Conservation (phyloP, 129 eudicot species). For the Helichrysum umbraculigerum region DNA sequence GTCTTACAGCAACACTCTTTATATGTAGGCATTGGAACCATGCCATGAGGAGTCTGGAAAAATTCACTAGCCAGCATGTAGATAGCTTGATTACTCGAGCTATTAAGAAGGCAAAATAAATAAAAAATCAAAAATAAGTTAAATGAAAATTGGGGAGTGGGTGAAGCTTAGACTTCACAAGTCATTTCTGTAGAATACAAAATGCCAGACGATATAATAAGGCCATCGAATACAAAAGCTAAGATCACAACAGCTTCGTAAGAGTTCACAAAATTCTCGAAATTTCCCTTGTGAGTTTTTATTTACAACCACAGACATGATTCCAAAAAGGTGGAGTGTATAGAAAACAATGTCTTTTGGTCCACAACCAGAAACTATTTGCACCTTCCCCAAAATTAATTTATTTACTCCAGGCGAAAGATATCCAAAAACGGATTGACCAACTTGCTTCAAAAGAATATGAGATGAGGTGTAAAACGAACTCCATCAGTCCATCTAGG, state of each 20-base stretch:
- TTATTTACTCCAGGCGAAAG: too few species aligned
- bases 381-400: too few species aligned
- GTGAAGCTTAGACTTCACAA: constrained; percentile 7
- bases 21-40: background rate
- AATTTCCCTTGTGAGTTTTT: background rate
- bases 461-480: background rate
- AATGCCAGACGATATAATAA: background rate
- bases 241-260: background rate
- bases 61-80: background rate
- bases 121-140: background rate
- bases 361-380: background rate
- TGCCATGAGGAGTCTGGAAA: background rate
- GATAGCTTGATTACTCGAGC: background rate
- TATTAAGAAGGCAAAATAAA: constrained; percentile 10
- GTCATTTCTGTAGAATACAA: background rate
- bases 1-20: background rate
- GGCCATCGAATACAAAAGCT: constrained; percentile 1
- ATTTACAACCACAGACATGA: constrained; percentile 7
- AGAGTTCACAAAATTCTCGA: constrained; percentile 14
- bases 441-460: background rate
- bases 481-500: background rate
- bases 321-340: background rate
- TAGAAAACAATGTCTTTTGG: constrained; percentile 6
- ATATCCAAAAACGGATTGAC: too few species aligned
- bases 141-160: background rate